These are phyloP conservation scores for Rhizoclosmatium sp. DNA, from an alignment of 192 early-diverging fungal species.

Conservation along the genomic window DNA sequence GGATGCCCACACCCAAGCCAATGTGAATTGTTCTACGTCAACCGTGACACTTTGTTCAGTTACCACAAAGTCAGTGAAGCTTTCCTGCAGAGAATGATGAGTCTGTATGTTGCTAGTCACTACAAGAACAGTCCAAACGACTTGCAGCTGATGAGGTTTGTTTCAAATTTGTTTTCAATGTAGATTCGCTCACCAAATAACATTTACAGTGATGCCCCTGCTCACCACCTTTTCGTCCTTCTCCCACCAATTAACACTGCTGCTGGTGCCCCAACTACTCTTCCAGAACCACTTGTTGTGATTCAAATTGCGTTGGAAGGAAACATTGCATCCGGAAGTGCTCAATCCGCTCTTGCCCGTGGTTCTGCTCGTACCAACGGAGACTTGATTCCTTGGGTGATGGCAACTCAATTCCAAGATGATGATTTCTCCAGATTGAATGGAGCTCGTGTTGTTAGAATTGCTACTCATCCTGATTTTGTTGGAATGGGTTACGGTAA, in stretches of 20 bases:
- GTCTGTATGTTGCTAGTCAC: constrained; percentile 95
- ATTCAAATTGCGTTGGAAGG: constrained; percentile 94
- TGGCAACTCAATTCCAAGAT: constrained; percentile 94
- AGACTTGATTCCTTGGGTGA: constrained; percentile 97
- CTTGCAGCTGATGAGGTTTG: constrained; percentile 86
- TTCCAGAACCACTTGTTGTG: constrained; percentile 96
- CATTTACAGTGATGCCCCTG: constrained; percentile 82
- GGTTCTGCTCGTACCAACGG: constrained; percentile 84
- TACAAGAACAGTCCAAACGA: constrained; percentile 99
- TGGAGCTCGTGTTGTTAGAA: constrained; percentile 95
- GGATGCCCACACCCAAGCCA: constrained; percentile 93
- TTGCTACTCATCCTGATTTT: constrained; percentile 98
- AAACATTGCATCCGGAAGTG: constrained; percentile 86
- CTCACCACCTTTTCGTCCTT: constrained; percentile 96
- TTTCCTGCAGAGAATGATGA: constrained; percentile 98
- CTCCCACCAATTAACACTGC: constrained; percentile 84
- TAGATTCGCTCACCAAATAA: too few species aligned
- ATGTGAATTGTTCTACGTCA: constrained; percentile 96
- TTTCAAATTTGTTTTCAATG: background rate
- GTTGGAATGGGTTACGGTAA: constrained; percentile 96
- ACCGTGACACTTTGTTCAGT: constrained; percentile 97
- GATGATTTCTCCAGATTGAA: constrained; percentile 94
- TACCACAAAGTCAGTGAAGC: constrained; percentile 96
- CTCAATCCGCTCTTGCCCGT: constrained; percentile 81
- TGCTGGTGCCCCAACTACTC: constrained; percentile 55